phyloP scores from a whole-genome alignment of 2,329 filamentous ascomycete genomes.

The Anthostomella pinea region DNA sequence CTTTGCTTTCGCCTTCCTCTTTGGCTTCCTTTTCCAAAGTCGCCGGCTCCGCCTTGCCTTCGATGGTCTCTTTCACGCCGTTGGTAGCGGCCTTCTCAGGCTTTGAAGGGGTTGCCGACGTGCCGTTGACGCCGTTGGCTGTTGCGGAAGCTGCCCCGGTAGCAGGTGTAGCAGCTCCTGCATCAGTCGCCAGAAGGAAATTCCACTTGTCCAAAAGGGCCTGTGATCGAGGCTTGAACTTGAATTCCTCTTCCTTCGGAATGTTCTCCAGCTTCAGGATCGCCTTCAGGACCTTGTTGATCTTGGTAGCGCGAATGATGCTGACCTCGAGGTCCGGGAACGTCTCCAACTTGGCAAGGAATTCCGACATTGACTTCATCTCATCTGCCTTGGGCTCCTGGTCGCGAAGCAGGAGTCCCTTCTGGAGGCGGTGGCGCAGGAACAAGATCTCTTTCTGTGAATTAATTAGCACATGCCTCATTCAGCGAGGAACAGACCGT shows the following conservation, averaged over 20 bases:
- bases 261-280: slow-evolving; percentile 86
- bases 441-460: slow-evolving; percentile 79
- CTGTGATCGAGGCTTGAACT: slow-evolving; percentile 83
- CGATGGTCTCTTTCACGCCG: slow-evolving; percentile 27
- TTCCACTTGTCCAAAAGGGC: slow-evolving; percentile 86
- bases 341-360: slow-evolving; percentile 75
- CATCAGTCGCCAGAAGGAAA: slow-evolving; percentile 67
- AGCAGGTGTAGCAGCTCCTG: slow-evolving; percentile 36
- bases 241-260: slow-evolving; percentile 82
- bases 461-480: slow-evolving; percentile 31
- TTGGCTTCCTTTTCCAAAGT: slow-evolving; percentile 39
- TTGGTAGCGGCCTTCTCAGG: no score
- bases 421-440: slow-evolving; percentile 90
- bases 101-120: slow-evolving; percentile 34
- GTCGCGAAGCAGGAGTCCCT: slow-evolving; percentile 84
- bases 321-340: slow-evolving; percentile 78
- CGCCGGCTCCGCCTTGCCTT: slow-evolving; percentile 24
- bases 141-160: slow-evolving; percentile 21
- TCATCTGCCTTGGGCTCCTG: slow-evolving; percentile 82
- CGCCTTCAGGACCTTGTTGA: slow-evolving; percentile 96
- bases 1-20: slow-evolving; percentile 35
- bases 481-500: background rate
- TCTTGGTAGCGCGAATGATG: slow-evolving; percentile 90
- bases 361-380: slow-evolving; percentile 75
- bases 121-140: slow-evolving; percentile 50